phyloP scores from a whole-genome alignment of 2,329 filamentous ascomycete species.

The Amesomyces nigricolor region DNA sequence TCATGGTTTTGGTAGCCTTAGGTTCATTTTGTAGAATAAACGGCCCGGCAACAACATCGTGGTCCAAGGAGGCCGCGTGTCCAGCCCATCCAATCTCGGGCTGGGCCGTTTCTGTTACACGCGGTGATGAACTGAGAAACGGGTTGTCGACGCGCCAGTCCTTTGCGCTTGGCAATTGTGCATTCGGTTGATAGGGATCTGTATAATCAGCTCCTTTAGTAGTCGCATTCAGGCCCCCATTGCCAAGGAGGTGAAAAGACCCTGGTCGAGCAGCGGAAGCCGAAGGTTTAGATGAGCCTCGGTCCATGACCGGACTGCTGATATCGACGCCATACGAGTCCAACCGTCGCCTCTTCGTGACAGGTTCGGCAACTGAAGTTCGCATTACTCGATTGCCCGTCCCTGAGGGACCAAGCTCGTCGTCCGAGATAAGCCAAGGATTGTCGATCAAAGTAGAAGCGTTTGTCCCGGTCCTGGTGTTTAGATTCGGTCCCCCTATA shows the following conservation, averaged over 20 bases:
- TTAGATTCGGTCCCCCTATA: not conserved
- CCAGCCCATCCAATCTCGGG: not conserved
- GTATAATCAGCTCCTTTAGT: not conserved
- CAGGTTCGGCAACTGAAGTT: not conserved
- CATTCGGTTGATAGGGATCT: not conserved
- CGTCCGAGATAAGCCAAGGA: conserved; percentile 10
- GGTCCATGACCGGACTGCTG: not conserved
- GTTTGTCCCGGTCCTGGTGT: not conserved
- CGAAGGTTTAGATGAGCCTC: not conserved
- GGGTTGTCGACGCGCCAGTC: conserved; percentile 15
- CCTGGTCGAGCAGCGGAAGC: no score
- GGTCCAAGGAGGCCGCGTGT: not conserved
- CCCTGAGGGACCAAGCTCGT: not conserved
- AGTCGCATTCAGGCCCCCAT: not conserved
- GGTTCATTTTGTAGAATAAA: not conserved
- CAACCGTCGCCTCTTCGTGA: conserved; percentile 7
- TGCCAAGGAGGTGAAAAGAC: not conserved
- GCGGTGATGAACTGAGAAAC: conserved; percentile 20
- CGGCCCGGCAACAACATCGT: conserved; percentile 3
- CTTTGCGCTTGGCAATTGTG: not conserved
- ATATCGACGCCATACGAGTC: not conserved
- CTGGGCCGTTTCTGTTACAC: not conserved
- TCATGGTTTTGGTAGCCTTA: not conserved
- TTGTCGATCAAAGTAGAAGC: not conserved
- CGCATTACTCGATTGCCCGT: no score